These are phyloP conservation scores for Glebionis coronaria DNA, from an alignment of 129 eudicot species.

Conservation along the genomic window DNA sequence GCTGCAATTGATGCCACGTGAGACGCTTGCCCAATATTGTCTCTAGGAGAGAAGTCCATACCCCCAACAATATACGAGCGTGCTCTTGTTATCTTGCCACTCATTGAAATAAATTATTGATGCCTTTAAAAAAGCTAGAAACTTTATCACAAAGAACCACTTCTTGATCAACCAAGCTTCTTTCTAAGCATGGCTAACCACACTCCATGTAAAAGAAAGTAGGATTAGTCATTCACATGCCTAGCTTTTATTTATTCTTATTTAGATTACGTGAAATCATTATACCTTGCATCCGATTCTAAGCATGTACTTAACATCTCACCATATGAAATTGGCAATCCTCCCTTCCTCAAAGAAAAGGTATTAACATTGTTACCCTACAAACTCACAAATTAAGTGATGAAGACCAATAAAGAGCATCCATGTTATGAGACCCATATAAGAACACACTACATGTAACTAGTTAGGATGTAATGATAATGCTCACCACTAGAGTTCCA, in stretches of 20 bases:
- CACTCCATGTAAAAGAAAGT: background rate
- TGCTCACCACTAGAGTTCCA: background rate
- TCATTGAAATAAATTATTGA: no score
- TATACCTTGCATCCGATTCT: background rate
- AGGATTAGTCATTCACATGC: background rate
- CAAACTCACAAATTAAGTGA: no score
- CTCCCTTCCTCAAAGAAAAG: background rate
- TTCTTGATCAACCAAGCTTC: background rate
- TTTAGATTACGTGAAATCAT: no score
- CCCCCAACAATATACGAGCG: no score
- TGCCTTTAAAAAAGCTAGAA: no score
- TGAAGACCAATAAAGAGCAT: no score
- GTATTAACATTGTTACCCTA: slow-evolving; percentile 4
- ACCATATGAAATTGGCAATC: background rate
- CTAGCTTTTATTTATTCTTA: no score
- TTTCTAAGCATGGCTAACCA: background rate
- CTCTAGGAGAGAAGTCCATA: no score
- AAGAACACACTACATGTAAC: no score
- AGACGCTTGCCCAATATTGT: no score
- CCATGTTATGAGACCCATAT: background rate
- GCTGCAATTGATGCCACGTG: no score
- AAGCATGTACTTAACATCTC: background rate
- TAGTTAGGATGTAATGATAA: background rate
- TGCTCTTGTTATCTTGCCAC: no score
- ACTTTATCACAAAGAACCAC: background rate